These are phyloP conservation scores for Penicillium sp. DNA, from an alignment of 2,329 filamentous ascomycete species.

Conservation along the genomic window DNA sequence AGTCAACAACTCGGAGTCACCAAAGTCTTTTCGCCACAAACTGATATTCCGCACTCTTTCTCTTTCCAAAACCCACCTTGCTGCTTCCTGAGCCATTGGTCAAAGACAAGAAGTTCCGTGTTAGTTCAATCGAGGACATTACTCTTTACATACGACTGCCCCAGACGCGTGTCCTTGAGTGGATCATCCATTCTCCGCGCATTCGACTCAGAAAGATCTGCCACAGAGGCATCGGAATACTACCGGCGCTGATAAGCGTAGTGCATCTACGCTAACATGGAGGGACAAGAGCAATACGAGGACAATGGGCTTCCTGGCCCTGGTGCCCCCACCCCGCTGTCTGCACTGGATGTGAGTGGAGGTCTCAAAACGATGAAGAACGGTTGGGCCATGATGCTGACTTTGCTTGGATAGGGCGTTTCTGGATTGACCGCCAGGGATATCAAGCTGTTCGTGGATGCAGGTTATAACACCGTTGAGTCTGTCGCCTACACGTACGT, in stretches of 20 bases:
- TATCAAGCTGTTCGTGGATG: conserved; percentile 87
- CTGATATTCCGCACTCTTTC: neutral
- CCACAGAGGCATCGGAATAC: neutral
- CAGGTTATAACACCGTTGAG: conserved; percentile 92
- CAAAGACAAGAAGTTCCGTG: neutral
- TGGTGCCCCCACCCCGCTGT: conserved; percentile 87
- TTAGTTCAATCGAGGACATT: neutral
- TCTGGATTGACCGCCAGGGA: conserved; percentile 90
- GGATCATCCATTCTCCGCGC: neutral
- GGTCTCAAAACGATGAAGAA: neutral
- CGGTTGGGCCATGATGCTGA: conserved; percentile 4
- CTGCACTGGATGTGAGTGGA: conserved; percentile 71
- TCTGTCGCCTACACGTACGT: conserved; percentile 85
- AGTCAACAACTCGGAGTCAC: conserved; percentile 13
- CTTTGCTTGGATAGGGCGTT: conserved; percentile 61
- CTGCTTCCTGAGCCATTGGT: neutral
- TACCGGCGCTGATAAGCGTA: too few relatives aligned
- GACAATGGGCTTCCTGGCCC: conserved; percentile 73
- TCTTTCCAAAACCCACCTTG: neutral
- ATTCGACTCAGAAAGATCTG: neutral
- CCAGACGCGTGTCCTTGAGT: conserved; percentile 5
- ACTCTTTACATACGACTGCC: neutral
- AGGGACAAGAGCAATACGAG: conserved; percentile 69
- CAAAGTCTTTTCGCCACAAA: conserved; percentile 23
- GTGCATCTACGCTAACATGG: conserved; percentile 50